Evolutionary conservation across 306 rosid species (phyloP).

Genomic region (Quercus agrifolia): DNA sequence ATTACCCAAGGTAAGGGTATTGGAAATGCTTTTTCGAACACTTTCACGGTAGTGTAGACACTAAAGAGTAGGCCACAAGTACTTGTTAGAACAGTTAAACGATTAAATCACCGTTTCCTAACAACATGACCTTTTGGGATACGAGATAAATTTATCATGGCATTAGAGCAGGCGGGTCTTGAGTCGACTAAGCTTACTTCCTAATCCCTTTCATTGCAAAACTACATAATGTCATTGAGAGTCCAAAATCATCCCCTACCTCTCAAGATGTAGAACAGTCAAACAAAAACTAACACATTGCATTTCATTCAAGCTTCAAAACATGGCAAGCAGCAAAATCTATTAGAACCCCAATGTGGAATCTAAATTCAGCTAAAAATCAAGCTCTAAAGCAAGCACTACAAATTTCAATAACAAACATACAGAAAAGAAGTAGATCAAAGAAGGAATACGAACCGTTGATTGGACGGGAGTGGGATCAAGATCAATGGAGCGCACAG

Average conservation of each 20-base stretch:
- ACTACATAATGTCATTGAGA: no score
- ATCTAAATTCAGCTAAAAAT: background rate
- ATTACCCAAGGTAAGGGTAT: background rate
- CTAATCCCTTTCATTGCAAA: background rate
- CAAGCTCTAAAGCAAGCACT: background rate
- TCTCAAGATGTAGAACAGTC: background rate
- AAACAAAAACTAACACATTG: background rate
- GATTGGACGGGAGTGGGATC: conserved; percentile 77
- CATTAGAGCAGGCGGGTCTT: no score
- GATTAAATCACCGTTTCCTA: no score
- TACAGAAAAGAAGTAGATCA: background rate
- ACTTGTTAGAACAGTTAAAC: no score
- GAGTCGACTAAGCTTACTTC: background rate
- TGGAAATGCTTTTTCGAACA: no score
- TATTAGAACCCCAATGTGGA: background rate
- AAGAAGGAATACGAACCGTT: conserved; percentile 48
- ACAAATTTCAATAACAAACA: no score
- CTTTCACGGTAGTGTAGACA: background rate
- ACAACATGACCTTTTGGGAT: no score
- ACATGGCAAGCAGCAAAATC: background rate
- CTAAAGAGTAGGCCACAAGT: background rate
- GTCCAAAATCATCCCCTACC: background rate
- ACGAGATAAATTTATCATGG: no score
- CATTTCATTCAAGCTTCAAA: background rate
- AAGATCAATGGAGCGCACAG: conserved; percentile 71